phyloP scores from a whole-genome alignment of 176 grass and related monocot genomes.

The Otatea glauca region DNA sequence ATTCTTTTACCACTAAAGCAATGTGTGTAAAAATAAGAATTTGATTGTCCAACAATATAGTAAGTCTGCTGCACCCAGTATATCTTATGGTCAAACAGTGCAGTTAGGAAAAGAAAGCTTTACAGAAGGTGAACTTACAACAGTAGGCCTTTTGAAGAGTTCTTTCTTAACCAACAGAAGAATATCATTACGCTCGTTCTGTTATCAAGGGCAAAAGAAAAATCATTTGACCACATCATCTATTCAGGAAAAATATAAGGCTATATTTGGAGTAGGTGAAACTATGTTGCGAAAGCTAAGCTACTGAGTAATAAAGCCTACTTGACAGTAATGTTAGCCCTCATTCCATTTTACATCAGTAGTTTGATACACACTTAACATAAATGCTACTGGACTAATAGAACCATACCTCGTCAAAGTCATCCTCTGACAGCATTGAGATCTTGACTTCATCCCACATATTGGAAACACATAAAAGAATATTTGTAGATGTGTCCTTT shows the following conservation, averaged over 20 bases:
- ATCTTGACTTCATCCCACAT: slow-evolving; percentile 60
- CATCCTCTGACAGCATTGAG: slow-evolving; percentile 62
- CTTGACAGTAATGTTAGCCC: not conserved
- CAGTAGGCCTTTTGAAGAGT: slow-evolving; percentile 61
- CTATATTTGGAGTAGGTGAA: slow-evolving; percentile 10
- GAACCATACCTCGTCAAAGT: slow-evolving; percentile 75
- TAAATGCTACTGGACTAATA: slow-evolving; percentile 24
- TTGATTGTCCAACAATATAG: too few relatives aligned
- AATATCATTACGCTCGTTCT: slow-evolving; percentile 80
- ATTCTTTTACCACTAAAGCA: too few relatives aligned
- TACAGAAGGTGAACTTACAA: too few relatives aligned
- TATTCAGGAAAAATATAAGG: not conserved
- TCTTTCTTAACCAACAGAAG: slow-evolving; percentile 62
- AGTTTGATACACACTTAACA: not conserved
- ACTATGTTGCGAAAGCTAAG: slow-evolving; percentile 6
- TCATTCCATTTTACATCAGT: not conserved
- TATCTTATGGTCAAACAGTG: too few relatives aligned
- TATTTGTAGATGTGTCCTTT: slow-evolving; percentile 56
- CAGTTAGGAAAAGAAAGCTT: too few relatives aligned
- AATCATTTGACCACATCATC: slow-evolving; percentile 29
- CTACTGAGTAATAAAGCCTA: slow-evolving; percentile 20
- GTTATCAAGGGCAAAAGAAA: slow-evolving; percentile 43
- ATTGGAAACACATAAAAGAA: slow-evolving; percentile 70
- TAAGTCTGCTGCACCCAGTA: too few relatives aligned
- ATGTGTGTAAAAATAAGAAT: too few relatives aligned